phyloP scores from a whole-genome alignment of 176 grass and related monocot genomes.

The Zoysia japonica region DNA sequence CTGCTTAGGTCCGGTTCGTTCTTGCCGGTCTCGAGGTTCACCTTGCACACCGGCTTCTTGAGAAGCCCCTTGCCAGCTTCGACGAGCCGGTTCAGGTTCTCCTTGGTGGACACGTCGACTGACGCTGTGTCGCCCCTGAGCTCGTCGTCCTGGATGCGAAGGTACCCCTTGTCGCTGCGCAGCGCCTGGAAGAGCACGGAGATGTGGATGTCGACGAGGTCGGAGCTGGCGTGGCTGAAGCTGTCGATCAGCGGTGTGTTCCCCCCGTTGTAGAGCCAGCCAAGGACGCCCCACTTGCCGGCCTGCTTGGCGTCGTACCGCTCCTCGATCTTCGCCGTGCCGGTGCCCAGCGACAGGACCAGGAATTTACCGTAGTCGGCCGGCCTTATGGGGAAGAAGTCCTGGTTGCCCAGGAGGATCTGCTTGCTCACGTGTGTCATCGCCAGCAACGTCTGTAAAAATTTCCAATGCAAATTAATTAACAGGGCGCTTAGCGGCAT shows the following conservation, averaged over 20 bases:
- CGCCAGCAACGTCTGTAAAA: constrained; percentile 52
- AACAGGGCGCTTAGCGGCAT: neutral
- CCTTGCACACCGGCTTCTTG: constrained; percentile 39
- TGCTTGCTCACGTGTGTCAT: constrained; percentile 59
- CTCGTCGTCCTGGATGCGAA: constrained; percentile 63
- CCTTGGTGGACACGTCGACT: constrained; percentile 37
- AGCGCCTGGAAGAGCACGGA: constrained; percentile 62
- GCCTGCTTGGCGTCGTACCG: constrained; percentile 28
- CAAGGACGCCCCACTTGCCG: constrained; percentile 56
- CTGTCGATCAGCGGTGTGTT: constrained; percentile 56
- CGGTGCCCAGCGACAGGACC: constrained; percentile 61
- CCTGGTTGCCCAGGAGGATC: constrained; percentile 37
- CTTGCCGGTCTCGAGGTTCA: constrained; percentile 55
- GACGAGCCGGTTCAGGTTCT: constrained; percentile 48
- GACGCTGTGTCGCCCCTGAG: constrained; percentile 32
- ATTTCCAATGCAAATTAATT: neutral
- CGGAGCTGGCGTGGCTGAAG: constrained; percentile 60
- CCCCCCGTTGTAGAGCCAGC: constrained; percentile 60
- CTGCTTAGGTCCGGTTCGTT: constrained; percentile 2
- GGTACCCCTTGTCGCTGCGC: constrained; percentile 35
- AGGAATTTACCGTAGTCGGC: constrained; percentile 54
- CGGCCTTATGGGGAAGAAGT: constrained; percentile 44
- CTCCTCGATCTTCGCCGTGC: constrained; percentile 46
- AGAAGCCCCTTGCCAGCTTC: constrained; percentile 47
- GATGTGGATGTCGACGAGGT: constrained; percentile 72